Base-by-base conservation (phyloP, 2,329 filamentous ascomycete species). In the Ceratocystis destructans region DNA sequence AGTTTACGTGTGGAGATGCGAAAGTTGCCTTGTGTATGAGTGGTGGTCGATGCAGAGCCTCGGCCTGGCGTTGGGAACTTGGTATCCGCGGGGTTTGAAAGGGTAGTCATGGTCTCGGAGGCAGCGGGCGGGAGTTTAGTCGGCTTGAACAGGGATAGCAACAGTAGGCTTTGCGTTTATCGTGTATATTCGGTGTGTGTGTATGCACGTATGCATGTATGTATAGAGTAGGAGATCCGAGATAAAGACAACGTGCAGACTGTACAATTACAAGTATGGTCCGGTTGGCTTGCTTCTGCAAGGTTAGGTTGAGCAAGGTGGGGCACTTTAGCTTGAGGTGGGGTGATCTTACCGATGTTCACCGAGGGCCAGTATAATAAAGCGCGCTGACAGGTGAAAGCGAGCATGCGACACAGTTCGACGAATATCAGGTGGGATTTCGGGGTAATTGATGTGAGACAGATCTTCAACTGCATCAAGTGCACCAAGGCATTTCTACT, bases 1-100 rank as follows among this genome's bases (percentile, higher is more conserved):
- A 94, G 86, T 79, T 96, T 96, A 74, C 90, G 88, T 65, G 89
- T 89, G 33, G 83, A 83, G 75, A 97, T 86, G 71, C 79, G 82
- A 79, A 93, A 95, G 72, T 81, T 82, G 70, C 82, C 80, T 71
- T 89, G 85, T 2, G 75, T 76, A 75, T 85, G 80, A 25, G 78
- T 77, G 44, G 74, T 77, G 15, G 87, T 87, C 5, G 84, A 81
- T 62, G 78, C 76, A 7, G 77, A 74, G 70, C 83, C 75, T 71
- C 79, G 73, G 72, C 75, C 73, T 5, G 82, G 77, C 59, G 77
- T 78, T 12, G 83, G 82, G 71, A 79, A 85, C n/a, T 79, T 78
- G 71, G 85, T 81, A 72, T 80, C 77, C 50, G 74, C 70, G 50
- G 79, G 74, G 67, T 69, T 72, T 68, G 65, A 62, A 46, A 53